Evolutionary conservation across 306 rosid genomes (phyloP).

Genomic region (Ochetophila trinervis): DNA sequence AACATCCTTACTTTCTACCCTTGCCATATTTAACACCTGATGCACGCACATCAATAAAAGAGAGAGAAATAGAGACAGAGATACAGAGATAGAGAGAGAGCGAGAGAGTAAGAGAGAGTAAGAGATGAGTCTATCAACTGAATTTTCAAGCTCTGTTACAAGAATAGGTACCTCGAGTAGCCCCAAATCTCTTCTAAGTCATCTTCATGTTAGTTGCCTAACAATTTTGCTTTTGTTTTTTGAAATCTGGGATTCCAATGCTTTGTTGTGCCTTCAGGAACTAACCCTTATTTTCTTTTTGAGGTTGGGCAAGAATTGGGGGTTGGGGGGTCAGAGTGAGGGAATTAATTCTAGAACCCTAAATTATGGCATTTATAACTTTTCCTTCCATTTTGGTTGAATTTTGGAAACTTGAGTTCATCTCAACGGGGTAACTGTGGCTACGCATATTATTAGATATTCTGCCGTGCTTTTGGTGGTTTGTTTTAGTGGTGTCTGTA

Average conservation of each 20-base stretch:
- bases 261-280: background rate
- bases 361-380: background rate
- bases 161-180: conserved; percentile 17
- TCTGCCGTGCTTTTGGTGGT: background rate
- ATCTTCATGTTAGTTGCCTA: background rate
- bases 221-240: background rate
- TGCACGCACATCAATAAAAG: conserved; percentile 4
- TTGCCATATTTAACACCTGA: background rate
- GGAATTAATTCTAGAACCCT: conserved; percentile 3
- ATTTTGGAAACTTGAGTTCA: conserved; percentile 1
- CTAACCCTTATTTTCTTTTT: background rate
- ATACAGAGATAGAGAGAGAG: background rate
- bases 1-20: conserved; percentile 15
- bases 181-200: conserved; percentile 1
- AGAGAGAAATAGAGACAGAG: background rate
- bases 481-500: background rate
- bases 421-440: background rate
- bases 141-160: conserved; percentile 12
- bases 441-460: background rate
- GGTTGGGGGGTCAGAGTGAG: background rate
- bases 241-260: background rate
- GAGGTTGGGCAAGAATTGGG: background rate
- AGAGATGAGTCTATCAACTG: conserved; percentile 16
- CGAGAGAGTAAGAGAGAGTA: background rate
- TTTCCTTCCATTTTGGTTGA: background rate